Percentiles rank a stretch among this genome's conserved stretches.
Evolutionary conservation across 2,329 filamentous ascomycete genomes (phyloP).

Genomic region (Colletotrichum neosansevieriae): DNA sequence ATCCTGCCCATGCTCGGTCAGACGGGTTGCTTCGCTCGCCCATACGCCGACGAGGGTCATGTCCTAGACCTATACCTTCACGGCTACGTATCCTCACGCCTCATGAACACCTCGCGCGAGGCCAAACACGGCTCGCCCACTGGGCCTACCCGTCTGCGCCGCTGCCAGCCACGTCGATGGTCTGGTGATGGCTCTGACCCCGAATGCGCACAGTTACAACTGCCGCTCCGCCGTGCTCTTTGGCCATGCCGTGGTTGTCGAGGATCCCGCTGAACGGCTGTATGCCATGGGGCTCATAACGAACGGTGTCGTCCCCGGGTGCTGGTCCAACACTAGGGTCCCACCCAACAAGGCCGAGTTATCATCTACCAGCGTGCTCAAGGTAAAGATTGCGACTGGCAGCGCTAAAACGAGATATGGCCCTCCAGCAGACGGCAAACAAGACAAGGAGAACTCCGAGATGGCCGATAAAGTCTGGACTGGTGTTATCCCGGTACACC

Average conservation of each 20-base stretch:
- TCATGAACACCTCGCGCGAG: slow-evolving; percentile 72
- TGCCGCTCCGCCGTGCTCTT: slow-evolving; percentile 86
- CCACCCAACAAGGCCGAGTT: slow-evolving; percentile 82
- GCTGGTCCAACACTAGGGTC: slow-evolving; percentile 77
- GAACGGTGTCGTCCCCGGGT: slow-evolving; percentile 74
- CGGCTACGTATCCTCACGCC: slow-evolving; percentile 83
- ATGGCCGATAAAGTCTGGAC: slow-evolving; percentile 63
- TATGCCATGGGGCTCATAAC: slow-evolving; percentile 86
- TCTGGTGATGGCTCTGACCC: slow-evolving; percentile 81
- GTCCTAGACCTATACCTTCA: slow-evolving; percentile 84
- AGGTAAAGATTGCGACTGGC: slow-evolving; percentile 75
- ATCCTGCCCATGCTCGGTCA: slow-evolving; percentile 89
- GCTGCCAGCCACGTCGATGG: slow-evolving; percentile 83
- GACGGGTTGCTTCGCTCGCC: slow-evolving; percentile 77
- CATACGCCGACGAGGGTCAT: slow-evolving; percentile 70
- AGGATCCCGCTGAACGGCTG: slow-evolving; percentile 75
- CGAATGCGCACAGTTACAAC: slow-evolving; percentile 87
- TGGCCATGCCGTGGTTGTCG: slow-evolving; percentile 77
- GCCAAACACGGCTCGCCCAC: slow-evolving; percentile 44
- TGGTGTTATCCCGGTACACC: slow-evolving; percentile 72
- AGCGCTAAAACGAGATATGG: slow-evolving; percentile 82
- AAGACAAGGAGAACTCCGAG: slow-evolving; percentile 59
- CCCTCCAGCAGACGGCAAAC: slow-evolving; percentile 66
- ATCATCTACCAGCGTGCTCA: slow-evolving; percentile 79
- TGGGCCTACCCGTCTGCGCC: slow-evolving; percentile 78